Evolutionary conservation across 2,329 filamentous ascomycete genomes (phyloP).

Genomic region (Magnaporthiopsis rhizophila): DNA sequence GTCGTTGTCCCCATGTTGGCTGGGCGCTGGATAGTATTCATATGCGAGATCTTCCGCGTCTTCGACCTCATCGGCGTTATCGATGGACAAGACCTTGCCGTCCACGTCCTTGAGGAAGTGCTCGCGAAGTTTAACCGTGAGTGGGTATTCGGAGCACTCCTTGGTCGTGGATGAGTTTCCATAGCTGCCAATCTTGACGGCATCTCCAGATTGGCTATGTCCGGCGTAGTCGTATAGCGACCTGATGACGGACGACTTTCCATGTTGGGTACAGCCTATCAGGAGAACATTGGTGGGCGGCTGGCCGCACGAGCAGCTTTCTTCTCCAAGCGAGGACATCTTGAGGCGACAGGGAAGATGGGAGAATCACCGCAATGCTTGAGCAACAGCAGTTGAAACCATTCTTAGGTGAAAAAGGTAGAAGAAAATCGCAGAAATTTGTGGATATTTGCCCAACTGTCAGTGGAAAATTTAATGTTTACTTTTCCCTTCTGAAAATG

Average conservation of each 20-base stretch:
- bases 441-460: too few relatives aligned
- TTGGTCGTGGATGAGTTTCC: not conserved
- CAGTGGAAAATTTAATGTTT: too few relatives aligned
- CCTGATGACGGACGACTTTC: not conserved
- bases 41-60: not conserved
- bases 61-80: not conserved
- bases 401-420: too few relatives aligned
- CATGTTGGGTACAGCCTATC: not conserved
- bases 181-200: not conserved
- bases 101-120: not conserved
- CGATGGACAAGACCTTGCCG: not conserved
- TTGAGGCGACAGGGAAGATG: not conserved
- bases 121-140: not conserved
- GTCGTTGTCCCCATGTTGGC: not conserved
- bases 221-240: not conserved
- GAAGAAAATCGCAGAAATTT: too few relatives aligned
- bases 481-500: too few relatives aligned
- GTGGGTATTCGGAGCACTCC: not conserved
- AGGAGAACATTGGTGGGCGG: not conserved
- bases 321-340: not conserved
- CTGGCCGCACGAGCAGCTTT: not conserved
- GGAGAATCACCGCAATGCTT: not conserved
- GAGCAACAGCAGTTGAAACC: too few relatives aligned
- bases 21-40: not conserved
- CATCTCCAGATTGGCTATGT: not conserved